Base-by-base conservation (phyloP, 192 early-diverging fungal genomes). In the Obelidium mucronatum region DNA sequence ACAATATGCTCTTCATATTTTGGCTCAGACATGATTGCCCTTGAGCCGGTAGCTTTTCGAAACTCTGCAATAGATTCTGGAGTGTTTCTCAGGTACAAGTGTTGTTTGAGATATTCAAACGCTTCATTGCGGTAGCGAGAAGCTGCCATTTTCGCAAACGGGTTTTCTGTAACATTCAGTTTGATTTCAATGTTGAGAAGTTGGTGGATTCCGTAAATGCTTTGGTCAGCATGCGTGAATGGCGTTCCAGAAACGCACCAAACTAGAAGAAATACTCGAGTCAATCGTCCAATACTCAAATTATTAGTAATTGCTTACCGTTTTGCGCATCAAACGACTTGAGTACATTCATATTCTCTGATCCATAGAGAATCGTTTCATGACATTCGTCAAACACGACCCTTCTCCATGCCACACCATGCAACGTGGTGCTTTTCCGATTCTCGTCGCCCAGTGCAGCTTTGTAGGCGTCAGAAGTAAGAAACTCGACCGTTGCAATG, bases 321-420 rank as follows among this genome's bases (percentile, higher is more conserved):
- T 68, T 68, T 19, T 22, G 17, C 1, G 67, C 67, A 40, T 17
- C 3, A 17, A 68, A 68, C 8, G 67, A 68, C 0, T 28, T 24
- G 22, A 68, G 36, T 15, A 68, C 44, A 44, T 68, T 68, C 67
- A 68, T 68, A 51, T 68, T 68, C 52, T 68, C 67, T 51, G 24
- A 22, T n/a, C 69, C 69, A 5, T 56, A 36, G 15, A 72, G 55
- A 59, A 72, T 72, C 8, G 69, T 72, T 72, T 72, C 69, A n/a
- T 72, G 69, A 24, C 69, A 72, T n/a, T 72, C 69, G 39, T 72
- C 69, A 34, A 72, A 72, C 35, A 72, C 58, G n/a, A 72, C 36
- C 13, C 69, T 22, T 58, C 69, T 44, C 69, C 69, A 72, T 8
- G 24, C 3, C 8, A 72, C 36, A 6, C 30, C 6, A 72, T 72